phyloP scores from a whole-genome alignment of 768 basidiomycete species.

The Pleurotus eryngii region DNA sequence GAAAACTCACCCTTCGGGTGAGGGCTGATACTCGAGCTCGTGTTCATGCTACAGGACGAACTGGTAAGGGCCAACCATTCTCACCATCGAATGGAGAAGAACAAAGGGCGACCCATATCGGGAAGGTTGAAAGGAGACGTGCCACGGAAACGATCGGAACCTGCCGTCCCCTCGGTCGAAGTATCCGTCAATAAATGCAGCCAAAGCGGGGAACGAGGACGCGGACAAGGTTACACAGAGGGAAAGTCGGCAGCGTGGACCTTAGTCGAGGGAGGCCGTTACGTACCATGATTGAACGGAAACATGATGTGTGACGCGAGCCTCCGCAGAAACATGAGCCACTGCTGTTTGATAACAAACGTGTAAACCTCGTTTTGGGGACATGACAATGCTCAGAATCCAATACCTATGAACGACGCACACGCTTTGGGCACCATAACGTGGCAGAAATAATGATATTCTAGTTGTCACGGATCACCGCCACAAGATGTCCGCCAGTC shows the following conservation, averaged over 20 bases:
- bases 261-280: constrained; percentile 23
- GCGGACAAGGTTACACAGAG: constrained; percentile 25
- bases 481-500: neutral
- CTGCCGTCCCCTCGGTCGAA: constrained; percentile 36
- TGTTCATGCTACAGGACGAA: constrained; percentile 34
- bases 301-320: constrained; percentile 1
- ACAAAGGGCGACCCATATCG: constrained; percentile 50
- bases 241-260: constrained; percentile 15
- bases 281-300: constrained; percentile 17
- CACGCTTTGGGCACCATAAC: neutral
- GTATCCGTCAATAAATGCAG: constrained; percentile 19
- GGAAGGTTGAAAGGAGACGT: constrained; percentile 47
- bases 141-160: constrained; percentile 34
- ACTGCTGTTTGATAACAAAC: constrained; percentile 7
- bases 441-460: neutral
- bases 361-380: constrained; percentile 9
- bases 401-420: neutral
- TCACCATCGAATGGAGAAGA: constrained; percentile 31
- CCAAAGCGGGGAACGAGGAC: constrained; percentile 25
- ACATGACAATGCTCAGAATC: constrained; percentile 1
- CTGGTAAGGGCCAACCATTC: constrained; percentile 33
- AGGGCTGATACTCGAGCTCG: constrained; percentile 32
- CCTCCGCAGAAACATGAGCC: neutral
- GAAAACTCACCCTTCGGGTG: constrained; percentile 35
- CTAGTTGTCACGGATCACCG: constrained; percentile 4